phyloP scores from a whole-genome alignment of 805 yeast species.

The Geotrichum ghanense region DNA sequence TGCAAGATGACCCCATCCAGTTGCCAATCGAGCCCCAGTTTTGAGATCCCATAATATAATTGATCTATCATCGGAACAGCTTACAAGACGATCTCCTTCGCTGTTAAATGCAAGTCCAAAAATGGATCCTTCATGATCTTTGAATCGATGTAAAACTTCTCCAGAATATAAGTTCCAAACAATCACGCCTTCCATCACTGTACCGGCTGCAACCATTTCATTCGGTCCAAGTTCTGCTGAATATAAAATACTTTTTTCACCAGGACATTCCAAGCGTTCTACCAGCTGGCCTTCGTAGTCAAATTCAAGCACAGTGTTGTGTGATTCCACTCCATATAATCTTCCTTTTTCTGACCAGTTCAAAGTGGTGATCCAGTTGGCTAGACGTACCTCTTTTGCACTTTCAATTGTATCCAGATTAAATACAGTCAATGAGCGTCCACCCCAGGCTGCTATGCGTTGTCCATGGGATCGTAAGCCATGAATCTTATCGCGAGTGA shows the following conservation, averaged over 20 bases:
- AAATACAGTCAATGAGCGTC: conserved; percentile 48
- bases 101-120: conserved; percentile 62
- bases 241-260: conserved; percentile 74
- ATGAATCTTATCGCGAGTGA: conserved; percentile 71
- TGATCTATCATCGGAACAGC: conserved; percentile 93
- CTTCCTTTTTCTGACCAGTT: conserved; percentile 33
- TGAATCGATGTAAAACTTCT: conserved; percentile 36
- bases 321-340: conserved; percentile 61
- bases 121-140: conserved; percentile 84
- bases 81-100: conserved; percentile 44
- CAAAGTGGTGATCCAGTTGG: conserved; percentile 72
- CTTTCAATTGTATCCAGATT: conserved; percentile 22
- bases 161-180: conserved; percentile 43
- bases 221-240: conserved; percentile 57
- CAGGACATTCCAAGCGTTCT: conserved; percentile 31
- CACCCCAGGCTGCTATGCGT: conserved; percentile 48
- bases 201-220: conserved; percentile 67
- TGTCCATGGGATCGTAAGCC: conserved; percentile 40
- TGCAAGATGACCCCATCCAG: conserved; percentile 96
- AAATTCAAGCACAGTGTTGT: conserved; percentile 47
- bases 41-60: conserved; percentile 60
- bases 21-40: conserved; percentile 48
- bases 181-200: conserved; percentile 80
- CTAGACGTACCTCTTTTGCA: conserved; percentile 26
- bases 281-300: conserved; percentile 22